phyloP scores from a whole-genome alignment of 306 rosid species.

The Myrica gale region DNA sequence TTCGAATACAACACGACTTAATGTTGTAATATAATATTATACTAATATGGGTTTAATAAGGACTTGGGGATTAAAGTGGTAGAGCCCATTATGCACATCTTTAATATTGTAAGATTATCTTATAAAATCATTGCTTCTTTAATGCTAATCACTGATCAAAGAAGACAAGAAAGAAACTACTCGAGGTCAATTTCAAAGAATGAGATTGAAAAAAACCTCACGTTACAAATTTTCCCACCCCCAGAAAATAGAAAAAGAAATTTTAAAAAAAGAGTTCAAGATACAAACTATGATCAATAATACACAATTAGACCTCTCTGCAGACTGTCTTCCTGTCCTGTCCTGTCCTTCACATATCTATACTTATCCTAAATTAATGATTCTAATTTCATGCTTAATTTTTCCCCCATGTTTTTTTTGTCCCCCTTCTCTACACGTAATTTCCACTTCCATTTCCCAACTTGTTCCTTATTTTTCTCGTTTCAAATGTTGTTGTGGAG shows the following conservation, averaged over 20 bases:
- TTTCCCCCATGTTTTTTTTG: not conserved
- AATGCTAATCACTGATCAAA: conserved; percentile 22
- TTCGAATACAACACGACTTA: conserved; percentile 35
- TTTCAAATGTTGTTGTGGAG: conserved; percentile 43
- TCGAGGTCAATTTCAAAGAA: conserved; percentile 43
- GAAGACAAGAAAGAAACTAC: not conserved
- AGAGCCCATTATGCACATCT: conserved; percentile 55
- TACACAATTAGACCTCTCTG: conserved; percentile 26
- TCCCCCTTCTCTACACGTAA: not conserved
- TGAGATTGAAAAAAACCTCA: conserved; percentile 31
- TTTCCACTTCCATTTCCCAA: not conserved
- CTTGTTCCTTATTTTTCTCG: not conserved
- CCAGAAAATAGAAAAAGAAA: conserved; percentile 19
- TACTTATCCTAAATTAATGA: conserved; percentile 32
- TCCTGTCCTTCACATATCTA: conserved; percentile 29
- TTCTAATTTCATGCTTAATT: conserved; percentile 9
- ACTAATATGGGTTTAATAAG: conserved; percentile 10
- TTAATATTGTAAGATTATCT: conserved; percentile 28
- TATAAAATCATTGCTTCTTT: conserved; percentile 31
- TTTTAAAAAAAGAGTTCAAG: conserved; percentile 23
- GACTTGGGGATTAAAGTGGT: conserved; percentile 29
- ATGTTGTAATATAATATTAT: conserved; percentile 26
- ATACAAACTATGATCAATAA: conserved; percentile 11
- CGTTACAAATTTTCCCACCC: conserved; percentile 46
- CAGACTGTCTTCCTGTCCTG: too few relatives aligned